A percentile compares a stretch with the other conserved stretches of the same genome.
These are phyloP conservation scores for Plectosphaerella plurivora DNA, from an alignment of 2,329 filamentous ascomycete genomes.

Conservation along the genomic window DNA sequence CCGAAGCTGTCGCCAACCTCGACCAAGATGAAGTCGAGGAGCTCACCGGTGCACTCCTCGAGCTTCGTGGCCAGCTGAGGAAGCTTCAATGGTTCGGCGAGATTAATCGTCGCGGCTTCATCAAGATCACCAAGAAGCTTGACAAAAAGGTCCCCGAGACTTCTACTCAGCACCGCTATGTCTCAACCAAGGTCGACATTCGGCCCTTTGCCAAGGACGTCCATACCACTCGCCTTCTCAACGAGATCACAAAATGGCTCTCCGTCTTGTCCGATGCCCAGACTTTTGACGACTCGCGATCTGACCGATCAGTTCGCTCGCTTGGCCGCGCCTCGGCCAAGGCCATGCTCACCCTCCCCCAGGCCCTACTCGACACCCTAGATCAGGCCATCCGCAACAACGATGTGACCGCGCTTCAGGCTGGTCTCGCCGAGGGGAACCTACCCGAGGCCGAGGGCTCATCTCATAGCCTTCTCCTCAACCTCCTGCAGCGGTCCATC, in stretches of 20 bases:
- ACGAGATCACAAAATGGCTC: constrained; percentile 85
- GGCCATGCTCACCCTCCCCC: constrained; percentile 67
- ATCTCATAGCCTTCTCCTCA: constrained; percentile 67
- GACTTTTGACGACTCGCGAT: constrained; percentile 64
- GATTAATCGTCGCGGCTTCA: constrained; percentile 89
- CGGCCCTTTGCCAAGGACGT: constrained; percentile 78
- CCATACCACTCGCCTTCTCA: constrained; percentile 41
- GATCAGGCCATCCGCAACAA: constrained; percentile 70
- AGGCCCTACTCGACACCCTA: constrained; percentile 63
- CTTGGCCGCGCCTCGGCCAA: constrained; percentile 73
- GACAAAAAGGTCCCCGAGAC: constrained; percentile 86
- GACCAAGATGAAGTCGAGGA: constrained; percentile 90
- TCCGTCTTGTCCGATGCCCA: constrained; percentile 76
- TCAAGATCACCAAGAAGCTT: constrained; percentile 98
- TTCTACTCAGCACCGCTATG: constrained; percentile 76
- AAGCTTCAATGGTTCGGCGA: constrained; percentile 98
- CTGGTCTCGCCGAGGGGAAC: constrained; percentile 52
- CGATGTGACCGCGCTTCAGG: constrained; percentile 51
- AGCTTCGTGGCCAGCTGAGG: constrained; percentile 79
- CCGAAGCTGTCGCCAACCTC: constrained; percentile 65
- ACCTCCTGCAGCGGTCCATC: constrained; percentile 74
- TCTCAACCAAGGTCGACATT: constrained; percentile 86
- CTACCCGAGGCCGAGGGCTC: constrained; percentile 43
- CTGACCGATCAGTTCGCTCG: constrained; percentile 70
- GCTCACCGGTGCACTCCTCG: constrained; percentile 81